These are phyloP conservation scores for Cercospora brassicicola DNA, from an alignment of 2,329 filamentous ascomycete species.

Conservation along the genomic window DNA sequence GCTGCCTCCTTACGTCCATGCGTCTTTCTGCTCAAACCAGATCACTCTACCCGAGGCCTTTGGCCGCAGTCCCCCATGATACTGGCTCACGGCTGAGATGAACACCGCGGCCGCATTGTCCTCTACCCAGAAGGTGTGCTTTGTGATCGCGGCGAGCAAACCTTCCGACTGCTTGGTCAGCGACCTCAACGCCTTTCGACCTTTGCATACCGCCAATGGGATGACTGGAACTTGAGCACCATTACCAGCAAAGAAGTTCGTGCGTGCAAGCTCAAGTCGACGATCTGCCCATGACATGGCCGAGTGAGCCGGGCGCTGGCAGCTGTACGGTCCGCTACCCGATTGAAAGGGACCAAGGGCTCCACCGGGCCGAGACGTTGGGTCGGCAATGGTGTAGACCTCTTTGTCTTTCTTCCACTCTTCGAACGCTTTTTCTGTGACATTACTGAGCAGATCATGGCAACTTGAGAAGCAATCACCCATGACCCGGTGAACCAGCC, in stretches of 20 bases:
- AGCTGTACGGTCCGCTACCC: neutral
- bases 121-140: neutral
- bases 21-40: neutral
- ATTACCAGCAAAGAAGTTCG: neutral
- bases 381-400: neutral
- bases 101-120: neutral
- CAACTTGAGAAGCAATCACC: fast-evolving
- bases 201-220: neutral
- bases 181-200: neutral
- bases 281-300: neutral
- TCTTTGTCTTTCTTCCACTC: neutral
- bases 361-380: neutral
- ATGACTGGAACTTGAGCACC: neutral
- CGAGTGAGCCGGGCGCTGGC: neutral
- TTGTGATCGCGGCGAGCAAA: neutral
- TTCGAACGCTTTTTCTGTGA: neutral
- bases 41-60: neutral
- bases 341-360: neutral
- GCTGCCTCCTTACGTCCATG: neutral
- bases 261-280: neutral
- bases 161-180: neutral
- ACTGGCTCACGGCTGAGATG: neutral
- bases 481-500: neutral
- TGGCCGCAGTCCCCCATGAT: neutral
- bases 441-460: neutral